Evolutionary conservation across 2,329 filamentous ascomycete species (phyloP), one percentile per base, ranked within the genome.

Genomic region (Aspergillus terreus): DNA sequence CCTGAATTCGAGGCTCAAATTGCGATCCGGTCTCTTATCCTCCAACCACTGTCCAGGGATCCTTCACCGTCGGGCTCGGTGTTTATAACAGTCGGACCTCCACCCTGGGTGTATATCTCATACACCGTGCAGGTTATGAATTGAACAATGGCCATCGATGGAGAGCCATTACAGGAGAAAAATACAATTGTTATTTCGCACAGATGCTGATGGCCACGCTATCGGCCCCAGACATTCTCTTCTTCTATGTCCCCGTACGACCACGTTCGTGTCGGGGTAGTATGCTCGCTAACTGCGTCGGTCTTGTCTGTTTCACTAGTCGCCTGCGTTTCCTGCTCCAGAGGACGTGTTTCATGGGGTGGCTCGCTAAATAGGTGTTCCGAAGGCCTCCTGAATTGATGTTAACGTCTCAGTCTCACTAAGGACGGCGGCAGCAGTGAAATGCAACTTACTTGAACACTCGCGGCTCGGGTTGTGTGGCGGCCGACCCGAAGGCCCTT

Each of bases 401-500:
- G 47, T 47, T 27, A 36, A 19, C 14, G 19, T 30, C 36, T 15
- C 9, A 19, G 17, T 14, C 4, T 47, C 19, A 15, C 17, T 23
- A 12, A 49, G 30, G 44, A 23, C 30, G 33, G 44, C 53, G 48
- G 47, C 47, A 51, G 12, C 11, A 25, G 7, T n/a, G 35, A 11
- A 17, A 17, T 9, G 25, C 11, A 33, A 63, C 68, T 60, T 63
- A 71, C 68, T 61, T 60, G 53, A 68, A 70, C 46, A 61, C 64
- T 47, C 61, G 61, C 30, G 56, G 56, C 46, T 69, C 65, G 35
- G 65, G 74, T 46, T 78, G 76, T 56, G 85, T 84, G 79, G 81
- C 83, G 15, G 76, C 79, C 23, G 83, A 76, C 23, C 82, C 80
- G 45, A 82, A 80, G 67, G 85, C 83, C 63, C 84, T 84, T 48